These are phyloP conservation scores for Eucalyptus paniculata DNA, from an alignment of 345 rosid genomes.

Conservation along the genomic window DNA sequence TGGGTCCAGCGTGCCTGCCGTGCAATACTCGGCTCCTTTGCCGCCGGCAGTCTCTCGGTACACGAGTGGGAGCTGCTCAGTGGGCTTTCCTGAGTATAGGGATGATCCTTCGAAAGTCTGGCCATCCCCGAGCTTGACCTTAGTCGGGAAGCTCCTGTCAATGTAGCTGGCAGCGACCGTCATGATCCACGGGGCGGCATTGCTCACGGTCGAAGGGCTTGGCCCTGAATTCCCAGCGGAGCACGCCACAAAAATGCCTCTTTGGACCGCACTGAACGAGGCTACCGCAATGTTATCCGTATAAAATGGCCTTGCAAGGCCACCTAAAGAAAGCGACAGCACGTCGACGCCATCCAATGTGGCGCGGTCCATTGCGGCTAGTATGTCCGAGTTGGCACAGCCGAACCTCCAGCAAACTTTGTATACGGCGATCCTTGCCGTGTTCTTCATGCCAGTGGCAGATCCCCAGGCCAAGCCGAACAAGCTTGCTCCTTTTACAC, in stretches of 20 bases:
- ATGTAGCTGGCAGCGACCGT: constrained; percentile 80
- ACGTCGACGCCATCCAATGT: constrained; percentile 69
- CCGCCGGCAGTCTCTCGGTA: constrained; percentile 44
- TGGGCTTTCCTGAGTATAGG: constrained; percentile 20
- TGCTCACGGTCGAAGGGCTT: constrained; percentile 21
- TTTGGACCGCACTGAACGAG: constrained; percentile 36
- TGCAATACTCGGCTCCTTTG: constrained; percentile 28
- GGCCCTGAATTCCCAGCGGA: constrained; percentile 86
- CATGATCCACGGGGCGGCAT: constrained; percentile 78
- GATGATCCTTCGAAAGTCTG: constrained; percentile 33
- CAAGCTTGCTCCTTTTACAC: constrained; percentile 28
- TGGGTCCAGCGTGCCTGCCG: constrained; percentile 1
- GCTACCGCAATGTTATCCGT: constrained; percentile 45
- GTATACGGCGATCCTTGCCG: constrained; percentile 59
- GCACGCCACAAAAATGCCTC: constrained; percentile 65
- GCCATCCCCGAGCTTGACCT: constrained; percentile 39
- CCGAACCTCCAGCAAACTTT: constrained; percentile 68
- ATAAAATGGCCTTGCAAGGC: constrained; percentile 39
- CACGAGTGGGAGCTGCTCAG: constrained; percentile 25
- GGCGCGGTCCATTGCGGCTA: constrained; percentile 66
- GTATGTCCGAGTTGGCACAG: constrained; percentile 40
- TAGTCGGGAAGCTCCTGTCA: constrained; percentile 55
- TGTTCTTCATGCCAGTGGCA: constrained; percentile 57
- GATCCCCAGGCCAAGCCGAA: constrained; percentile 46
- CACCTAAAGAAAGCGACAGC: constrained; percentile 62